Base-by-base conservation (phyloP, 352 stramenopile genomes). In the Globisporangium spiculum region DNA sequence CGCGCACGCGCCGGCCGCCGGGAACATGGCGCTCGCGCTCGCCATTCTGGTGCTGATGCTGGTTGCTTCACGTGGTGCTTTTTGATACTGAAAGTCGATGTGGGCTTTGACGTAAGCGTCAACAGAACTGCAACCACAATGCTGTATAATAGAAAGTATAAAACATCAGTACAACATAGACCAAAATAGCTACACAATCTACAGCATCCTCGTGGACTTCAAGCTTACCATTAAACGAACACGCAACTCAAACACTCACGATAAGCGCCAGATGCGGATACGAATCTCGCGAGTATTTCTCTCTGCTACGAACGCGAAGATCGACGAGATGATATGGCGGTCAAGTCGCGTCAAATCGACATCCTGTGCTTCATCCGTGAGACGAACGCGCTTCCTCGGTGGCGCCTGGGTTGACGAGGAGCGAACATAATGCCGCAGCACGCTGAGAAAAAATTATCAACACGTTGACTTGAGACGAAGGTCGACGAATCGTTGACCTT, bases 1-100 rank as follows among this genome's bases (percentile, higher is more conserved):
- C 1, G 83, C 83, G 57, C 84, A 92, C 60, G 83, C 72, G 44
- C 84, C 83, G 2, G 86, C 84, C 26, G 75, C 73, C 1, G 86
- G 83, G 67, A 92, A 92, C 55, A 60, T 60, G 55, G 44, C 2
- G 44, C 61, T 72, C 16, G n/a, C 30, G 7, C 26, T 58, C 26
- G 54, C 46, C 53, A 48, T 61, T 12, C 8, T 18, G 20, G 7
- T 60, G 12, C 4, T 30, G 2, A 20, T 60, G 27, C 7, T 27
- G 27, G 12, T 30, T 61, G 30, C 8, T 48, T 61, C 18, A 14
- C 7, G 32, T 24, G 24, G 16, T 34, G 55, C 27, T 32, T 46
- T 60, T 50, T 50, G 16, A 50, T 9, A 52, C 18, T 52, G 44
- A 22, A 50, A 50, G 18, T 3, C 44, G n/a, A 52, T 24, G 16